These are phyloP conservation scores for Pythium myriotylum DNA, from an alignment of 352 stramenopile species.

Conservation along the genomic window DNA sequence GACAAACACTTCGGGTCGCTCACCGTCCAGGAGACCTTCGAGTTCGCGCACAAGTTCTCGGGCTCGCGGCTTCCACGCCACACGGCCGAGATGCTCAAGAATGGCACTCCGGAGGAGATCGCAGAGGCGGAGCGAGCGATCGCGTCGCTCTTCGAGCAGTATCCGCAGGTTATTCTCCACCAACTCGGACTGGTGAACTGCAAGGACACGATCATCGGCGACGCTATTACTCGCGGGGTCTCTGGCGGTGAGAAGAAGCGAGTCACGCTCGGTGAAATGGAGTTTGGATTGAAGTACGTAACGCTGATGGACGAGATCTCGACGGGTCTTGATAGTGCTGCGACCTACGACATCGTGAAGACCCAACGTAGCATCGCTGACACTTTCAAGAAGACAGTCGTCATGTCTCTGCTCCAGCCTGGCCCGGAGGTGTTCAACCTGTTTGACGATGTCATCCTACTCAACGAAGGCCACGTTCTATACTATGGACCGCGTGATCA, in stretches of 20 bases:
- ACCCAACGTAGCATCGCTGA: conserved; percentile 40
- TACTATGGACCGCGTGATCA: conserved; percentile 44
- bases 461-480: conserved; percentile 49
- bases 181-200: conserved; percentile 40
- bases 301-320: conserved; percentile 90
- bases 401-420: conserved; percentile 38
- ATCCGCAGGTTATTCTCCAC: conserved; percentile 42
- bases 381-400: conserved; percentile 40
- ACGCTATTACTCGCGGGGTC: conserved; percentile 54
- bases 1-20: conserved; percentile 35
- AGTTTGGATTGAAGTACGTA: conserved; percentile 62
- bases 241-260: conserved; percentile 70
- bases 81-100: no score
- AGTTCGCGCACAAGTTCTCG: conserved; percentile 31
- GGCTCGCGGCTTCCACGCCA: conserved; percentile 26
- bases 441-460: conserved; percentile 42
- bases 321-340: conserved; percentile 90
- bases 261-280: conserved; percentile 82
- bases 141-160: conserved; percentile 23
- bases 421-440: conserved; percentile 33
- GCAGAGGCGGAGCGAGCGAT: conserved; percentile 30
- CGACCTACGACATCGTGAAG: conserved; percentile 89
- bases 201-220: conserved; percentile 61
- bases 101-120: no score
- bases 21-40: conserved; percentile 34